Base-by-base conservation (phyloP, 179 eudicot genomes). In the Actinidia arguta region DNA sequence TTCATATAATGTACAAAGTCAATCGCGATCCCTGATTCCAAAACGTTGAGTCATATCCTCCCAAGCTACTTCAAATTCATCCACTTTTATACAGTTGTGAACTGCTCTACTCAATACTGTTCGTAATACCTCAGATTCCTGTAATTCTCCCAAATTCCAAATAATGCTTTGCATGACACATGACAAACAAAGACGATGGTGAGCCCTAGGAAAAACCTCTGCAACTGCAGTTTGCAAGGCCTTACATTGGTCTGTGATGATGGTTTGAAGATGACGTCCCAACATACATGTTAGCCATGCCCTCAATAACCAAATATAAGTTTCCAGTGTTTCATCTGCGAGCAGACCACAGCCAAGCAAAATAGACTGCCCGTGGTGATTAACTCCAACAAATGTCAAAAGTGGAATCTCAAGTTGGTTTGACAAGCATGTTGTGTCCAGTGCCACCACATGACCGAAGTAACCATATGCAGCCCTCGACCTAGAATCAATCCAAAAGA, bases 401-500 rank as follows among this genome's bases (percentile, higher is more conserved):
- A 92, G 83, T 13, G 92, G 93, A 48, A 92, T 84, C 68, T 88
- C 88, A 84, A 86, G 88, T 16, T 87, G 83, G 51, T 87, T 86
- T 68, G 91, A 86, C 82, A 94, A 82, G 82, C 88, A 92, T 42
- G 90, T 91, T 42, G 93, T 86, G 87, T 92, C 95, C 73, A 92
- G 66, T 75, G 86, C 83, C 67, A 92, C 82, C 73, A 91, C 97
- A 86, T 92, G 95, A 46, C 94, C 90, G 82, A 93, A 93, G 84
- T 91, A 89, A 64, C 78, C 82, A 85, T 90, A 93, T 16, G 92
- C 91, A 84, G 95, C 92, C 85, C 93, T 90, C 16, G 95, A 88
- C 83, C 91, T 88, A 22, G 95, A 85, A 84, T 91, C 96, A 14
- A 92, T 78, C 98, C 98, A 94, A 72, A 94, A 92, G 48, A 92